Evolutionary conservation across 1,139 yeast species (phyloP), one percentile per base, ranked within the genome.

Genomic region (Scheffersomyces illinoinensis): DNA sequence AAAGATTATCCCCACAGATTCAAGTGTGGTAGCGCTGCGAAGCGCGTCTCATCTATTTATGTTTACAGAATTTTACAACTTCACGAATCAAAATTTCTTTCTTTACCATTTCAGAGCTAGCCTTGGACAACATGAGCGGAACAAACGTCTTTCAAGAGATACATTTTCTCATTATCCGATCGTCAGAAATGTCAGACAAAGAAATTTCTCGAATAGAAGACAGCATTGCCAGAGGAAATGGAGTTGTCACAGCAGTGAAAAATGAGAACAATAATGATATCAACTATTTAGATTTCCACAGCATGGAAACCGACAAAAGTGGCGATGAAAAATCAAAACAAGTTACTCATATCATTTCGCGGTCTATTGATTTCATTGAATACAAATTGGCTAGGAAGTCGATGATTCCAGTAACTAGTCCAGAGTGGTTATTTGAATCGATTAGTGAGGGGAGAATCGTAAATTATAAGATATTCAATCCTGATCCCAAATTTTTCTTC

Each of bases 371-470:
- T 39, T 90, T 89, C 63, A 81, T 84, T 7, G 87, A 87, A 52
- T 89, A 87, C 66, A 70, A 71, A 5, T 71, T 75, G 18, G 83
- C 89, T 1, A 78, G 77, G 53, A 79, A 79, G 20, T 74, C 83
- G 47, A 78, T 90, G 85, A 81, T 91, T 18, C 95, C 97, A 0
- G 85, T 91, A 0, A 89, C 91, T 1, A 82, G 85, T 0, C 81
- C 88, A 0, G 74, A 77, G 1, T 93, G 97, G 95, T 78, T 91
- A 1, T 66, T 72, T 50, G 86, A 83, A 51, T 84, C 89, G 10
- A 69, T 84, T 0, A 68, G 70, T 7, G 72, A 72, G 23, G 76
- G 76, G 0, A 82, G 83, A 61, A 73, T 81, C 19, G 78, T 84
- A 53, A 85, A 89, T 50, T 77, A 83, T 4, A 77, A 80, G 57